These are phyloP conservation scores for Mercurialis annua DNA, from an alignment of 345 rosid genomes.

Conservation along the genomic window DNA sequence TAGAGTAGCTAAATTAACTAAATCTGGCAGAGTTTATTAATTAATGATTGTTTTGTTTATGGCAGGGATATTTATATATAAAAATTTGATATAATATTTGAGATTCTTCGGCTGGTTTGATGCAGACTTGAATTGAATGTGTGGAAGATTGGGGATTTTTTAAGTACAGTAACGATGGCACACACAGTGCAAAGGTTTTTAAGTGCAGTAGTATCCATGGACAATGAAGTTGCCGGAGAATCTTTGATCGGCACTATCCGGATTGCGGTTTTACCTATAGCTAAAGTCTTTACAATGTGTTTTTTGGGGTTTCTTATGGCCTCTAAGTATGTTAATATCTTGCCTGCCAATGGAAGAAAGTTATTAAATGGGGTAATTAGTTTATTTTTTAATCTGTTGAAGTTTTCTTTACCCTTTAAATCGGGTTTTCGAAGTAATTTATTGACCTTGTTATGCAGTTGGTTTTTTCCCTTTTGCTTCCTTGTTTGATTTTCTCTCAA, in stretches of 20 bases:
- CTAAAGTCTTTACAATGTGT: conserved; percentile 92
- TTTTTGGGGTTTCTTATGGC: conserved; percentile 97
- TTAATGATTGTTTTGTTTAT: too few species aligned
- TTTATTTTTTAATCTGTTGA: too few species aligned
- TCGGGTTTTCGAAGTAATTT: neutral
- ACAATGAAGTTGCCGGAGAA: conserved; percentile 42
- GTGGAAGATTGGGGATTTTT: neutral
- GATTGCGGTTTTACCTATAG: conserved; percentile 94
- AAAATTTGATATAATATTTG: too few species aligned
- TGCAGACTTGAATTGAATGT: conserved; percentile 4
- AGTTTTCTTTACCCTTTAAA: neutral
- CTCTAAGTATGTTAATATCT: conserved; percentile 84
- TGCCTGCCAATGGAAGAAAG: conserved; percentile 86
- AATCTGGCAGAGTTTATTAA: too few species aligned
- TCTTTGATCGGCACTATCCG: conserved; percentile 60
- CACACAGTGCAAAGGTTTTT: conserved; percentile 39
- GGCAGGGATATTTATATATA: too few species aligned
- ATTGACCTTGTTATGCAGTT: conserved; percentile 42
- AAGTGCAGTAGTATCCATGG: conserved; percentile 27
- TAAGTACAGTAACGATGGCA: neutral
- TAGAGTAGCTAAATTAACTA: too few species aligned
- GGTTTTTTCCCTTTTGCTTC: conserved; percentile 96
- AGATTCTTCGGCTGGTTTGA: neutral
- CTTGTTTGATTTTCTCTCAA: conserved; percentile 93
- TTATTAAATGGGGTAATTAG: conserved; percentile 80